Base-by-base conservation (phyloP, 177 flowering plant species). In the Tripterygium wilfordii region DNA sequence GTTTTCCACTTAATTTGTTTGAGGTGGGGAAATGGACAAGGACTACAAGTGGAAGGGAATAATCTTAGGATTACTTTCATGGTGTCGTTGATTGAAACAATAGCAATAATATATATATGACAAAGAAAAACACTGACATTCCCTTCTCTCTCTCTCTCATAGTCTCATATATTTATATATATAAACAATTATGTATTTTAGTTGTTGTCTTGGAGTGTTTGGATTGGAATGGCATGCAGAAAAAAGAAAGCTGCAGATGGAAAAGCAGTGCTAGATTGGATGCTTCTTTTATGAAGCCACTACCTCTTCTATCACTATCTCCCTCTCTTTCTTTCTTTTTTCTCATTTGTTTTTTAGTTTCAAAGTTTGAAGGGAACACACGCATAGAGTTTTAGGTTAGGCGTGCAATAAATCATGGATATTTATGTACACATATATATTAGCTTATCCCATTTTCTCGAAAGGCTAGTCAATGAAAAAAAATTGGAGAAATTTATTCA, bases 171-270 rank as follows among this genome's bases (percentile, higher is more conserved):
- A 19, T 9, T 10, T 27, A n/a, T n/a, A n/a, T n/a, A n/a, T n/a
- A n/a, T n/a, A n/a, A n/a, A n/a, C n/a, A n/a, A n/a, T n/a, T n/a
- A n/a, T n/a, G n/a, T n/a, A 9, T 13, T 19, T 38, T 10, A 10
- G 16, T 19, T 45, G 58, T 71, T 79, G 85, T 77, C 73, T 45
- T 58, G 29, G 50, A 55, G 76, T 48, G 25, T 29, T 71, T 77
- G 89, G 82, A 64, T 19, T 61, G 48, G 46, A 69, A 60, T 77
- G 81, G 79, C 81, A 72, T 81, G 80, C 69, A 45, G 20, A 55
- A 27, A 28, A 33, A n/a, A n/a, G 75, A 71, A 79, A 69, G 78
- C 72, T 67, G 70, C 60, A 38, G 67, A 62, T 64, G 71, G 61
- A 24, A 15, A 8, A 20, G 26, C 14, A 10, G 8, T 36, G 54